Percentiles rank a stretch among this genome's conserved stretches.
Conservation (phyloP, 73 alveolate genomes). For the Durusdinium trenchii region DNA sequence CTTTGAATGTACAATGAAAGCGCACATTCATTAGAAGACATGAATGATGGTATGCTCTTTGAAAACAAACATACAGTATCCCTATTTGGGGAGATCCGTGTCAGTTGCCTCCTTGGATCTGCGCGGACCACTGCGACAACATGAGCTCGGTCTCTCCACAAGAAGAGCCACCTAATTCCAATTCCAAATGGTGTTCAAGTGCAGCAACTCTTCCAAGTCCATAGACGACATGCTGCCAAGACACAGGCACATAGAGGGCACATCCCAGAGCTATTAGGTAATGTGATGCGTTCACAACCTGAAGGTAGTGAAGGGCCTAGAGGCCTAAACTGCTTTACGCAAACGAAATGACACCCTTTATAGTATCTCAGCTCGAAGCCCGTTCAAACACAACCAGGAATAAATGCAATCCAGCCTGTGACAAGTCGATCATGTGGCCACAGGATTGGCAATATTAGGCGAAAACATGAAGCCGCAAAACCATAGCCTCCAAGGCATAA, state of each 20-base stretch:
- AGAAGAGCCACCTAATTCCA: conserved; percentile 85
- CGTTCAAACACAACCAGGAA: no score
- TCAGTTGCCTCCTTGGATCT: conserved; percentile 44
- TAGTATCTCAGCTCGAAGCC: no score
- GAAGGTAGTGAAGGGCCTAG: no score
- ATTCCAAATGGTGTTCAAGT: neutral
- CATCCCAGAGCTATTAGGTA: conserved; percentile 38
- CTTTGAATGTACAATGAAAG: no score
- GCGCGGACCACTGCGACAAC: conserved; percentile 86
- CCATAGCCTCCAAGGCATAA: conserved; percentile 72
- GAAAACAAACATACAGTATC: no score
- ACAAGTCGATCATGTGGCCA: no score
- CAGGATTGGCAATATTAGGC: neutral
- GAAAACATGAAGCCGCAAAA: neutral
- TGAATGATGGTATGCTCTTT: no score
- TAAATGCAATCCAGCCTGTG: no score
- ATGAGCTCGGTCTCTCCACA: conserved; percentile 79
- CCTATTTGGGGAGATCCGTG: no score
- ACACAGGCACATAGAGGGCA: conserved; percentile 58
- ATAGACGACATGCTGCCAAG: neutral
- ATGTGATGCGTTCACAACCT: conserved; percentile 57
- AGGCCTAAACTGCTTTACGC: no score
- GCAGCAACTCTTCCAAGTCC: neutral
- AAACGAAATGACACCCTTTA: no score
- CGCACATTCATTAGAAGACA: no score